These are phyloP conservation scores for Neonectria neomacrospora DNA, from an alignment of 2,329 filamentous ascomycete genomes.

Conservation along the genomic window DNA sequence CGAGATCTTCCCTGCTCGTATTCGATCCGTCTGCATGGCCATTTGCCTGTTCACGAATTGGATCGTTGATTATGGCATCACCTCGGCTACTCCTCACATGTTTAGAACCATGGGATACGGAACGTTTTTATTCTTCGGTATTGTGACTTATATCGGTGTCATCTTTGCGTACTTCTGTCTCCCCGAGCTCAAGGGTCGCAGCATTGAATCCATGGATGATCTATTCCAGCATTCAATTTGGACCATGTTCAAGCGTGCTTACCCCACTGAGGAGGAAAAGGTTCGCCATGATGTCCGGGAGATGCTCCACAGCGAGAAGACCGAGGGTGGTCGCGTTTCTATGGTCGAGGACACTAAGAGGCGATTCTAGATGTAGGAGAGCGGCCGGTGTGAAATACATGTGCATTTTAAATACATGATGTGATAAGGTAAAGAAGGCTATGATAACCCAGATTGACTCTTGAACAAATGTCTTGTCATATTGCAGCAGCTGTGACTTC, in stretches of 20 bases:
- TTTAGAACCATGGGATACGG: conserved; percentile 30
- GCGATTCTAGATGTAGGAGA: too few species aligned
- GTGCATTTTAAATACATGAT: not conserved
- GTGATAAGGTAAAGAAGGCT: too few species aligned
- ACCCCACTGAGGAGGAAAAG: conserved; percentile 23
- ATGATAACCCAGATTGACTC: too few species aligned
- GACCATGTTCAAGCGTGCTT: conserved; percentile 24
- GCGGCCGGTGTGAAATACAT: too few species aligned
- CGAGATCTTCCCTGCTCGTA: conserved; percentile 39
- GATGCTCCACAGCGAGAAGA: conserved; percentile 9
- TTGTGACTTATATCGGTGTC: conserved; percentile 20
- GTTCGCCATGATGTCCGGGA: conserved; percentile 21
- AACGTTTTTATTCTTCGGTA: conserved; percentile 34
- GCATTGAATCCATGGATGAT: conserved; percentile 25
- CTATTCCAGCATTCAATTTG: conserved; percentile 21
- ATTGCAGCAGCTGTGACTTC: not conserved
- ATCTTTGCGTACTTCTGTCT: conserved; percentile 22
- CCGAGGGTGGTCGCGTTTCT: not conserved
- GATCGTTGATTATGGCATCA: conserved; percentile 34
- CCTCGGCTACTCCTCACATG: conserved; percentile 35
- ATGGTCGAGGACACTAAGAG: conserved; percentile 12
- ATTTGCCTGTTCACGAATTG: conserved; percentile 35
- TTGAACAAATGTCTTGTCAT: not conserved
- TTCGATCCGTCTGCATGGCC: conserved; percentile 36
- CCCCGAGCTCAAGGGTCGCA: conserved; percentile 20